Evolutionary conservation across 768 basidiomycete species (phyloP), one percentile per base, ranked within the genome.

Genomic region (Panus rudis): DNA sequence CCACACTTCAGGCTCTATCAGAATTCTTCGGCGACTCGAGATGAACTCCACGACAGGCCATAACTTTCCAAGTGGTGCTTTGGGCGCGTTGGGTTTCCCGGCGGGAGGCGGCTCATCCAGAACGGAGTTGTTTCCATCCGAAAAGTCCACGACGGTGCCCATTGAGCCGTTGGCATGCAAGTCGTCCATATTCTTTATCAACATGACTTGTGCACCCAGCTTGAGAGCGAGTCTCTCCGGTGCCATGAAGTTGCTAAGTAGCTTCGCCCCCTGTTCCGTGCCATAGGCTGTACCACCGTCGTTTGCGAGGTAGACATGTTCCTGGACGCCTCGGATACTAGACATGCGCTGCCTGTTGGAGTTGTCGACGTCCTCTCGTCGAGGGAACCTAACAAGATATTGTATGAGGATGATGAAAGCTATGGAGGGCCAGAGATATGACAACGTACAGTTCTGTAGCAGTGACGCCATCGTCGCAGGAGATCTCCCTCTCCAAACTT

Each of bases 151-250:
- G 16, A 99, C 75, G 31, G 77, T 80, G 7, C 96, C 96, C 73
- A 96, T 86, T 43, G 82, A 90, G 1, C 96, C 96, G 55, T 99
- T 99, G 34, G 97, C 96, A 6, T 98, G 75, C 3, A 71, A 76
- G 23, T 92, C 91, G 52, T 93, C 89, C 41, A 84, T 66, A 57
- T 98, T 98, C 69, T 97, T 97, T 63, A 92, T 89, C 24, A 96
- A 72, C 92, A 96, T 97, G 30, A 90, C 87, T 46, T 58, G 94
- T 6, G 89, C 84, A 43, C 83, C 81, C 21, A 82, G 55, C 37
- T 89, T 86, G 23, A 99, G 72, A 0, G 58, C 55, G n/a, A 99
- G 73, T 5, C 45, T 53, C 43, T 70, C 42, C 1, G 88, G 84
- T 0, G 92, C 92, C 86, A 99, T 93, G 56, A 94, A 88, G 60